These are phyloP conservation scores for Neltuma alba DNA, from an alignment of 306 rosid species.

Conservation along the genomic window DNA sequence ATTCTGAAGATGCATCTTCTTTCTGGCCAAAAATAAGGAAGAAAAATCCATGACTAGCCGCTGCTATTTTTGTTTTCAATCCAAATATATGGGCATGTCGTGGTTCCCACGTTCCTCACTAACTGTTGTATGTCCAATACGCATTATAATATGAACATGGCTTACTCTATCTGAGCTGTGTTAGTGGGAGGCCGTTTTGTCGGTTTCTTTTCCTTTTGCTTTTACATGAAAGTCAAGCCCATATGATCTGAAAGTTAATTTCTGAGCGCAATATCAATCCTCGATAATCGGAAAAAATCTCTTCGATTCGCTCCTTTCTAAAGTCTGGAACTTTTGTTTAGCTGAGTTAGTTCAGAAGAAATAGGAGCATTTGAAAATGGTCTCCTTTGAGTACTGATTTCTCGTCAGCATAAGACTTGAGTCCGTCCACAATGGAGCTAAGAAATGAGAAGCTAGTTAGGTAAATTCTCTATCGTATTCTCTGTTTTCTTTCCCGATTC, in stretches of 20 bases:
- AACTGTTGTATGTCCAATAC: not conserved
- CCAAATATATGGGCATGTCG: not conserved
- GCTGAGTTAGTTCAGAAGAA: constrained; percentile 14
- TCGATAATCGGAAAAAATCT: not conserved
- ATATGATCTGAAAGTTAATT: constrained; percentile 9
- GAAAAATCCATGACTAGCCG: not conserved
- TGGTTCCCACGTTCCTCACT: constrained; percentile 34
- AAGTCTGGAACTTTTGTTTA: not conserved
- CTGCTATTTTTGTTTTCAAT: constrained; percentile 16
- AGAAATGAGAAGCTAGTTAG: constrained; percentile 68
- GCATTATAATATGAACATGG: constrained; percentile 14
- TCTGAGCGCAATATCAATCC: constrained; percentile 21
- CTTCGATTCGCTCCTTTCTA: not conserved
- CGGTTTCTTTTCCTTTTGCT: constrained; percentile 42
- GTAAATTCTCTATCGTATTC: constrained; percentile 34
- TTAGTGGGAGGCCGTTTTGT: constrained; percentile 43
- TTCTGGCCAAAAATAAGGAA: not conserved
- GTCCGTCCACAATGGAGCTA: constrained; percentile 50
- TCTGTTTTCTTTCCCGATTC: not conserved
- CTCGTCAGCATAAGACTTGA: constrained; percentile 24
- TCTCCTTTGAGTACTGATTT: constrained; percentile 11
- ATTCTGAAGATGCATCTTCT: not conserved
- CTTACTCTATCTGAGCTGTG: constrained; percentile 47
- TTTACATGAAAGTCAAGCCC: constrained; percentile 33
- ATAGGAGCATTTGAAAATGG: constrained; percentile 21